Base-by-base conservation (phyloP, 2,329 filamentous ascomycete species). In the Xylaria polymorpha region DNA sequence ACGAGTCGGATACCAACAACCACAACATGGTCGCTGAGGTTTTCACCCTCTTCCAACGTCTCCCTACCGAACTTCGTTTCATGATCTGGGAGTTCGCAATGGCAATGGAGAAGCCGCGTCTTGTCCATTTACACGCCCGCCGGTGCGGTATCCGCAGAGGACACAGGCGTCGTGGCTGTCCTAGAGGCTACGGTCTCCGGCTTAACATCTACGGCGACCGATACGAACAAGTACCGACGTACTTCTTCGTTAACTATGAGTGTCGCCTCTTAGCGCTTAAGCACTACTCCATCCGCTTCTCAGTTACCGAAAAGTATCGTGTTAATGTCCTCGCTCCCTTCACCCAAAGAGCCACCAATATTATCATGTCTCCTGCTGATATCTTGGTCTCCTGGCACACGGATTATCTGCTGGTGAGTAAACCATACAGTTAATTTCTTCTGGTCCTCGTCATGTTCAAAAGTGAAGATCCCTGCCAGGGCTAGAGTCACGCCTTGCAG, bases 381-480 rank as follows among this genome's bases (percentile, higher is more conserved):
- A 61, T 69, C n/a, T 22, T 67, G 14, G 67, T 63, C 3, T 56
- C 60, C 9, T 69, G 67, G 67, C 41, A 67, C 6, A 9, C 37
- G 5, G 1, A 18, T 0, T 1, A 15, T 0, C 14, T 44, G 0
- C 14, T 1, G 18, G 64, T 67, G 51, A 58, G 64, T 57, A 48
- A 10, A 12, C 12, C 20, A 8, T 4, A n/a, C 9, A 35, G 29
- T 32, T 2, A n/a, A 35, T 35, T n/a, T 35, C 6, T 15, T 22
- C n/a, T 35, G 20, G 15, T 15, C 20, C 4, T 46, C 4, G 1
- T 20, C 2, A 20, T n/a, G 7, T 48, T 2, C 0, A 1, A 39
- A 20, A 37, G 4, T 12, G 8, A 25, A 29, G 15, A 7, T 3
- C 20, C 3, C 6, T n/a, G 0, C 32, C 9, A n/a, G 10, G 9